These are phyloP conservation scores for Colletotrichum acutatum DNA, from an alignment of 2,329 filamentous ascomycete genomes.

Conservation along the genomic window DNA sequence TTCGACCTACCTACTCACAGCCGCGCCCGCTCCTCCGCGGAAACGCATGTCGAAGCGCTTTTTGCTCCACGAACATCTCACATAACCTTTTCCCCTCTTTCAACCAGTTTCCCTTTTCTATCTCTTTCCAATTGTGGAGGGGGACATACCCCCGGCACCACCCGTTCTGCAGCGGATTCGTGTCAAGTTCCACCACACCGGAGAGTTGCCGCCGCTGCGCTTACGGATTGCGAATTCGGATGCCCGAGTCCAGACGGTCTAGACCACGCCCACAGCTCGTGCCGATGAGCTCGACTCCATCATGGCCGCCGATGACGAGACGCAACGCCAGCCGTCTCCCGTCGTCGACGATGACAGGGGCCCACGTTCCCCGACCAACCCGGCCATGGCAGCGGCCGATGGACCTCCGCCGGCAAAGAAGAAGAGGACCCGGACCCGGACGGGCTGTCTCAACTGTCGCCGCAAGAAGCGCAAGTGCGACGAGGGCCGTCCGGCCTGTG, in stretches of 20 bases:
- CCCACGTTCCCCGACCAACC: constrained; percentile 3
- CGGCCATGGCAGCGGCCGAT: constrained; percentile 3
- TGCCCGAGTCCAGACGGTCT: neutral
- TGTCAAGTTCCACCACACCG: neutral
- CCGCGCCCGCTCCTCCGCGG: constrained; percentile 2
- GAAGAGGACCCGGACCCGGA: constrained; percentile 48
- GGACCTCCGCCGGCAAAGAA: constrained; percentile 25
- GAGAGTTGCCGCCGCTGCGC: neutral
- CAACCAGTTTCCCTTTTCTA: neutral
- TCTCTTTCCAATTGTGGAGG: neutral
- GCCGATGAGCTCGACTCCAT: constrained; percentile 9
- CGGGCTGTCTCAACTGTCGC: constrained; percentile 51
- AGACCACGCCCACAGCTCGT: neutral
- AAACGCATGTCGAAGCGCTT: constrained; percentile 34
- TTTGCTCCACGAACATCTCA: constrained; percentile 26
- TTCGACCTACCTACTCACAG: neutral
- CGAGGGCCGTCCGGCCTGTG: constrained; percentile 48
- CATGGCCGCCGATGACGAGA: neutral
- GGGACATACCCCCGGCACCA: neutral
- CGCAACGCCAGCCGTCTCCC: neutral
- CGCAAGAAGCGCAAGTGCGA: constrained; percentile 53
- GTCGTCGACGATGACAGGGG: neutral
- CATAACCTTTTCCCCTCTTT: neutral
- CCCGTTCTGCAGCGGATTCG: neutral
- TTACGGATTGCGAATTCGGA: neutral